These are phyloP conservation scores for Eimeria tenella DNA, from an alignment of 169 alveolate species.

Conservation along the genomic window DNA sequence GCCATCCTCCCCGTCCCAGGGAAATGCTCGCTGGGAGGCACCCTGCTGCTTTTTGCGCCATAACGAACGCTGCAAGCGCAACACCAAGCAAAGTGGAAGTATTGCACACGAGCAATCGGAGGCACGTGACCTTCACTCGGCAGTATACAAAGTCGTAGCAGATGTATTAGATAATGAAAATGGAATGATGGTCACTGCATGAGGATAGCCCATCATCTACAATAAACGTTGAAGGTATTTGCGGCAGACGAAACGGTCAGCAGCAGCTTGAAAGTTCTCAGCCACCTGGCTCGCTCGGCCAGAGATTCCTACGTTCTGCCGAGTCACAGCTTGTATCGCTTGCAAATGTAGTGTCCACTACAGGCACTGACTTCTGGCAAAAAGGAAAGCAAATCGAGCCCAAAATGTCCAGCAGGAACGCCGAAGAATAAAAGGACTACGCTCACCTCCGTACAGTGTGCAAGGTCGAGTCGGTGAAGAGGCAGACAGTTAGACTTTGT, in stretches of 20 bases:
- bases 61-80: conserved; percentile 55
- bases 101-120: neutral
- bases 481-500: conserved; percentile 6
- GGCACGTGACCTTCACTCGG: neutral
- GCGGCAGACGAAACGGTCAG: neutral
- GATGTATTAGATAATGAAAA: neutral
- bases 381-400: neutral
- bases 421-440: neutral
- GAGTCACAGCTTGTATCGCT: no score
- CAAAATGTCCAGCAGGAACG: neutral
- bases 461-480: conserved; percentile 34
- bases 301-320: no score
- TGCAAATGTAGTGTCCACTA: no score
- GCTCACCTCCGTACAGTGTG: conserved; percentile 24
- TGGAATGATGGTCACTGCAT: no score
- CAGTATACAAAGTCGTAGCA: neutral
- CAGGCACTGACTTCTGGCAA: neutral
- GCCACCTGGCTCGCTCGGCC: no score
- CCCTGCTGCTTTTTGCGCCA: conserved; percentile 29
- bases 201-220: no score
- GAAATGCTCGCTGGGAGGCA: neutral
- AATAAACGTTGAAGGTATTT: no score
- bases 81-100: neutral
- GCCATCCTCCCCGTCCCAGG: neutral
- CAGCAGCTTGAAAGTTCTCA: neutral